Percentiles rank a stretch among this genome's conserved stretches.
phyloP scores from a whole-genome alignment of 352 stramenopile species.

The Globisporangium okanoganense region DNA sequence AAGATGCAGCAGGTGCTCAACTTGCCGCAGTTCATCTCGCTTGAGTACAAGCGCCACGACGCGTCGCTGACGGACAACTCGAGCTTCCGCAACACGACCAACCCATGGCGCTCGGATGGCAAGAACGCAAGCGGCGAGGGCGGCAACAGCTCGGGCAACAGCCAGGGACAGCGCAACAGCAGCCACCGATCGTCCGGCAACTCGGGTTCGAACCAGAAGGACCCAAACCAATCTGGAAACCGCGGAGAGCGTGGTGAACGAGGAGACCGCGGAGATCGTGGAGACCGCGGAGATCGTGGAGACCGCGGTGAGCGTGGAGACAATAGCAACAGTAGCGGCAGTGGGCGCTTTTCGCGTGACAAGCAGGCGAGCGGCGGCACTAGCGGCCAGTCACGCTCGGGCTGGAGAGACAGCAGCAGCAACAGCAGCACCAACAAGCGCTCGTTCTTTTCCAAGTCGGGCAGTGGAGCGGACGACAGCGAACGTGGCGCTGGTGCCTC shows the following conservation, averaged over 20 bases:
- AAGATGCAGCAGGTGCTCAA: slow-evolving; percentile 89
- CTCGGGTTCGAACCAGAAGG: slow-evolving; percentile 15
- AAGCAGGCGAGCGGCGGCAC: slow-evolving; percentile 12
- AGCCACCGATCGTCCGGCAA: slow-evolving; percentile 14
- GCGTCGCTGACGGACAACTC: slow-evolving; percentile 80
- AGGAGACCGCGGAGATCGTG: slow-evolving; percentile 11
- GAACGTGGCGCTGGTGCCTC: slow-evolving; percentile 28
- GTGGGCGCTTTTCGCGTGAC: slow-evolving; percentile 51
- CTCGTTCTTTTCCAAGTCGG: slow-evolving; percentile 38
- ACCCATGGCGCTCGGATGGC: slow-evolving; percentile 50
- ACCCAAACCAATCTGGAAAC: slow-evolving; percentile 12
- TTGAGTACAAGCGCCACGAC: slow-evolving; percentile 93
- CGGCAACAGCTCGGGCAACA: slow-evolving; percentile 51
- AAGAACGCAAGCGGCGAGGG: slow-evolving; percentile 32
- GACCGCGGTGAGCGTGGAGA: slow-evolving; percentile 13
- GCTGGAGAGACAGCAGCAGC: slow-evolving; percentile 54
- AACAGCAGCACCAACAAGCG: slow-evolving; percentile 23
- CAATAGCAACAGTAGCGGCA: slow-evolving; percentile 27
- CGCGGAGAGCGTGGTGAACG: slow-evolving; percentile 7
- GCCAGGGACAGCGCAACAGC: slow-evolving; percentile 16
- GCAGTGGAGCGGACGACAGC: slow-evolving; percentile 21
- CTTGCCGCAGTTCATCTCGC: slow-evolving; percentile 86
- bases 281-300: slow-evolving; percentile 23
- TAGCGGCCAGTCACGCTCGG: slow-evolving; percentile 32
- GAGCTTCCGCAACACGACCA: slow-evolving; percentile 74